Conservation (phyloP, 2,329 filamentous ascomycete genomes). For the Proliferodiscus dingleyae region DNA sequence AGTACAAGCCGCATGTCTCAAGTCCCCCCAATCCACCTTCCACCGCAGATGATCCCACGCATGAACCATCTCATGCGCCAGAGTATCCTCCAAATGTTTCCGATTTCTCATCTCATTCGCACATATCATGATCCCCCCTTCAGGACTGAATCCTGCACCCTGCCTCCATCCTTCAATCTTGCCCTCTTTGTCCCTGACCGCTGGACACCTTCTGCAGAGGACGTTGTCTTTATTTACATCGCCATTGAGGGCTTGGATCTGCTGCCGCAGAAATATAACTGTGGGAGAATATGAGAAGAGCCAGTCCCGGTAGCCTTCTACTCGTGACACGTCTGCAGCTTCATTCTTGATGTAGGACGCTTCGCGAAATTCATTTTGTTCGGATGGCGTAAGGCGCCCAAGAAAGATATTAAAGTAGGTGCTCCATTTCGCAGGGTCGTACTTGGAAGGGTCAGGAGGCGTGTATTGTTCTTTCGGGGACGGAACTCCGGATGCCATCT, state of each 20-base stretch:
- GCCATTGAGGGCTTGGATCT: constrained; percentile 75
- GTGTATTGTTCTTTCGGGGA: not conserved
- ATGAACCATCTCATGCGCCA: constrained; percentile 97
- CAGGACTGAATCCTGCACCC: constrained; percentile 78
- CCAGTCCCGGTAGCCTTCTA: constrained; percentile 79
- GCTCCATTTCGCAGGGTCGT: constrained; percentile 65
- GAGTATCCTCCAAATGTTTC: constrained; percentile 83
- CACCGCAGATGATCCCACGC: constrained; percentile 90
- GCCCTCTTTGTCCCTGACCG: constrained; percentile 41
- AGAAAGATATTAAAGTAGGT: constrained; percentile 83
- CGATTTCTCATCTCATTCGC: constrained; percentile 82
- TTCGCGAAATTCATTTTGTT: constrained; percentile 70
- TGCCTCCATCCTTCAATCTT: constrained; percentile 47
- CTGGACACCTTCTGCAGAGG: constrained; percentile 72
- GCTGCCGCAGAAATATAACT: constrained; percentile 80
- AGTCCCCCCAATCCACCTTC: constrained; percentile 76
- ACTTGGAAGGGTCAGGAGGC: constrained; percentile 48
- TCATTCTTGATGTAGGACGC: constrained; percentile 72
- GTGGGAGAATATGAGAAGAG: constrained; percentile 79
- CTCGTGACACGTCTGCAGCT: constrained; percentile 70
- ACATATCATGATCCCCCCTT: constrained; percentile 85
- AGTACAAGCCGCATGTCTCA: constrained; percentile 88
- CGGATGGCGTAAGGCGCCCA: constrained; percentile 64
- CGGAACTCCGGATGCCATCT: constrained; percentile 4
- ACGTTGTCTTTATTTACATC: constrained; percentile 70